phyloP scores from a whole-genome alignment of 148 eudicot genomes.

The Rhododendron vialii region DNA sequence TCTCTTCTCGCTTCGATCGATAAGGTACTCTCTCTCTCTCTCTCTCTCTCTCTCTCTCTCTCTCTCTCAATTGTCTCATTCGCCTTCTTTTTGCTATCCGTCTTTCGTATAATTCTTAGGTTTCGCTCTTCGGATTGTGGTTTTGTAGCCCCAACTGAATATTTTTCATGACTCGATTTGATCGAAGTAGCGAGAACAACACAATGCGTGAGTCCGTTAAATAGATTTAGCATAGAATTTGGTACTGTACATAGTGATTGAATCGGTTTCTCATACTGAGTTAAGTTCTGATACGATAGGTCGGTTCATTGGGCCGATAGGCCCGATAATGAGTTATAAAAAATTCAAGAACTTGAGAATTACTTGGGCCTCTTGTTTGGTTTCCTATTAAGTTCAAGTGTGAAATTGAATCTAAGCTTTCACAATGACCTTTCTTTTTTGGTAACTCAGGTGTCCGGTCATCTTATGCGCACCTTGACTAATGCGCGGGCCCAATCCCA shows the following conservation, averaged over 20 bases:
- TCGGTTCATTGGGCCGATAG: not conserved
- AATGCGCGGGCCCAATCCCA: too few relatives aligned
- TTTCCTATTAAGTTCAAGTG: not conserved
- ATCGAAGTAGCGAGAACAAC: not conserved
- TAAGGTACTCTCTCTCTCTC: slow-evolving; percentile 28
- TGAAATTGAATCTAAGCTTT: not conserved
- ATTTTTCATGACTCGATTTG: not conserved
- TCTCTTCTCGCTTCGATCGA: slow-evolving; percentile 45
- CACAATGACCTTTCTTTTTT: not conserved
- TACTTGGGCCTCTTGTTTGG: not conserved
- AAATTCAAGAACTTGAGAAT: not conserved
- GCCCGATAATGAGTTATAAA: not conserved
- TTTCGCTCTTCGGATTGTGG: not conserved
- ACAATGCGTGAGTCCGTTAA: not conserved
- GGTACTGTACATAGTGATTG: not conserved
- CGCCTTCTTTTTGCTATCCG: not conserved
- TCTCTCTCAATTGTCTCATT: not conserved
- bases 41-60: not conserved
- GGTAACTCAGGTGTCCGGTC: too few relatives aligned
- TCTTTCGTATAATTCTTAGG: too few relatives aligned
- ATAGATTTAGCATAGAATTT: not conserved
- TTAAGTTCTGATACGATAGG: not conserved
- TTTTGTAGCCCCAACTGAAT: not conserved
- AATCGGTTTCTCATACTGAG: not conserved
- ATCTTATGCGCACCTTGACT: too few relatives aligned